Percentiles rank a stretch among this genome's conserved stretches.
phyloP scores from a whole-genome alignment of 306 rosid genomes.

The cucumber (Cucumis sativus) region DNA sequence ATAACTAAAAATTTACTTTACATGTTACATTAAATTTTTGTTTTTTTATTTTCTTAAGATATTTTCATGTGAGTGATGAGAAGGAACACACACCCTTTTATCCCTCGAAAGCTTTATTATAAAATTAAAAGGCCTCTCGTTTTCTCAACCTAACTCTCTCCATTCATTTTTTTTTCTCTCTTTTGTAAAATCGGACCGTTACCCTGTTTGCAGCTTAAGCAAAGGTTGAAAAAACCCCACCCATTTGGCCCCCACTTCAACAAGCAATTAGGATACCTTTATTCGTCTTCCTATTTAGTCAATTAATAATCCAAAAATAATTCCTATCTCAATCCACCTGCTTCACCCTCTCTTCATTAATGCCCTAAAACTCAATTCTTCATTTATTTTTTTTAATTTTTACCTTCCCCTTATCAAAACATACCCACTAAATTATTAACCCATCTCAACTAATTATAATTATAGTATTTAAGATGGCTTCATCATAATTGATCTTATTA shows the following conservation, averaged over 20 bases:
- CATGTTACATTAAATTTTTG: too few species aligned
- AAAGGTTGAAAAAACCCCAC: conserved; percentile 20
- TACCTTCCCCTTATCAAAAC: not conserved
- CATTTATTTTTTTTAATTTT: not conserved
- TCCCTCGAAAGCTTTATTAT: not conserved
- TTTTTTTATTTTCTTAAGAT: too few species aligned
- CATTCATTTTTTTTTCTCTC: not conserved
- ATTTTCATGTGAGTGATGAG: too few species aligned
- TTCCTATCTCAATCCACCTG: not conserved
- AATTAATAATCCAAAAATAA: not conserved
- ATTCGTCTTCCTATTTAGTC: not conserved
- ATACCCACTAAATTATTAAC: not conserved
- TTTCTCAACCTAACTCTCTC: conserved; percentile 31
- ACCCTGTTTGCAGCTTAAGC: conserved; percentile 29
- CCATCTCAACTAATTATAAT: not conserved
- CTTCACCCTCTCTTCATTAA: not conserved
- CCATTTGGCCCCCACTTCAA: not conserved
- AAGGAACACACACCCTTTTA: not conserved
- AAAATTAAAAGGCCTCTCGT: not conserved
- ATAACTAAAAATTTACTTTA: too few species aligned
- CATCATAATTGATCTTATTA: not conserved
- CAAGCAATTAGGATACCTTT: not conserved
- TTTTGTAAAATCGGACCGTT: conserved; percentile 26
- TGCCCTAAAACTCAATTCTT: not conserved
- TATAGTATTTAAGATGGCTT: not conserved